Percentiles rank a stretch among this genome's conserved stretches.
phyloP scores from a whole-genome alignment of 768 basidiomycete species.

The Dictyophora rubrovolvata region DNA sequence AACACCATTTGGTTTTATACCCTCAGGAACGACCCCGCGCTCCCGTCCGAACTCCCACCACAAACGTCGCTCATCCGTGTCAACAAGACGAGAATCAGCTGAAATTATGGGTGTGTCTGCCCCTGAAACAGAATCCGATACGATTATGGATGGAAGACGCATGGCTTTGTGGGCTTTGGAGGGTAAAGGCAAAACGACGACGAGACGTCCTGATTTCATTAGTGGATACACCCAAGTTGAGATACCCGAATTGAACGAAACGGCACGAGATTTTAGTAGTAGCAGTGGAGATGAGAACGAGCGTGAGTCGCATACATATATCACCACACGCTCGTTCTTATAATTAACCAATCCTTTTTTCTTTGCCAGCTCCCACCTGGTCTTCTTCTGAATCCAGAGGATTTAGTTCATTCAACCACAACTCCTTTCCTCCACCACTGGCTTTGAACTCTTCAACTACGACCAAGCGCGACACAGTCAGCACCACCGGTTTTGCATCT shows the following conservation, averaged over 20 bases:
- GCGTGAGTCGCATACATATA: constrained; percentile 11
- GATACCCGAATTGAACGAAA: constrained; percentile 66
- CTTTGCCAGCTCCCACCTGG: not conserved
- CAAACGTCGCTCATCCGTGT: constrained; percentile 76
- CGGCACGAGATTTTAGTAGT: constrained; percentile 59
- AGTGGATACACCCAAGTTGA: constrained; percentile 58
- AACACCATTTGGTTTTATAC: constrained; percentile 2
- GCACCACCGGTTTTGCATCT: not conserved
- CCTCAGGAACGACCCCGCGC: constrained; percentile 33
- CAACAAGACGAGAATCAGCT: constrained; percentile 81
- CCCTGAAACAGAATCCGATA: constrained; percentile 49
- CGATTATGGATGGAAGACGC: constrained; percentile 63
- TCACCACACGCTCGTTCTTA: no score
- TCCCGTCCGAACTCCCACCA: constrained; percentile 58
- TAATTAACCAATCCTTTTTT: not conserved
- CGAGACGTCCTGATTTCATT: constrained; percentile 20
- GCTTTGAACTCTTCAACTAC: not conserved
- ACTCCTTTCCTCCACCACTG: not conserved
- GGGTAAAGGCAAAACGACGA: constrained; percentile 55
- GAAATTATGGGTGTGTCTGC: constrained; percentile 72
- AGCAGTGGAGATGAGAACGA: constrained; percentile 46
- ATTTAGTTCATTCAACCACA: not conserved
- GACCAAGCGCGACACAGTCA: not conserved
- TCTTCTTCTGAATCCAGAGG: not conserved
- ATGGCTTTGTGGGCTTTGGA: constrained; percentile 82